These are phyloP conservation scores for Polyporus arcularius DNA, from an alignment of 768 basidiomycete species.

Conservation along the genomic window DNA sequence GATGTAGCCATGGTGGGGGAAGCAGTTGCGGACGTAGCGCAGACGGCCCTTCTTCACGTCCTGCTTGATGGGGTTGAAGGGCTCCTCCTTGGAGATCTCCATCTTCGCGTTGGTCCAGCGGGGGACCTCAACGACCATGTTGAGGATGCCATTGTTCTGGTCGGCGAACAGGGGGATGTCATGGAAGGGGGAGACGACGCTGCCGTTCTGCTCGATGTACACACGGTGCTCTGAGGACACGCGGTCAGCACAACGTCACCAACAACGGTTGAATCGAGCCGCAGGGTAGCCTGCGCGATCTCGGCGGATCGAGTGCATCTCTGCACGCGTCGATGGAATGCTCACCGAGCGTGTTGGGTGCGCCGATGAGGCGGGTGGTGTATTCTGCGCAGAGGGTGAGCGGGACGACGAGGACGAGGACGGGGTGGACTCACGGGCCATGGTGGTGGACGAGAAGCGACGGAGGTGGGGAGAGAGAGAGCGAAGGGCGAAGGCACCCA, in stretches of 20 bases:
- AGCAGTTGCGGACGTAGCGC: slow-evolving; percentile 98
- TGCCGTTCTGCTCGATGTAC: slow-evolving; percentile 88
- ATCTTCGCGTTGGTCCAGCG: slow-evolving; percentile 99
- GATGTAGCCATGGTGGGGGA: slow-evolving; percentile 99
- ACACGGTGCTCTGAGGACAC: slow-evolving; percentile 83
- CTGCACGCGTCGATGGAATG: slow-evolving; percentile 18
- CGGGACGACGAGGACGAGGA: slow-evolving; percentile 14
- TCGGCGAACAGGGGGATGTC: slow-evolving; percentile 99
- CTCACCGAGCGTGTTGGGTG: slow-evolving; percentile 92
- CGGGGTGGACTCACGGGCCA: slow-evolving; percentile 52
- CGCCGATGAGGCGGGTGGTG: slow-evolving; percentile 77
- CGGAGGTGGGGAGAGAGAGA: slow-evolving; percentile 68
- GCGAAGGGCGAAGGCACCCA: slow-evolving; percentile 32
- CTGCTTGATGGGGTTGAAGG: slow-evolving; percentile 99
- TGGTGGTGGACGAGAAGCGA: slow-evolving; percentile 51
- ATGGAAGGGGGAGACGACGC: slow-evolving; percentile 85
- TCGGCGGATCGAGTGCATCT: slow-evolving; percentile 22
- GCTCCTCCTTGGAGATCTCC: slow-evolving; percentile 98
- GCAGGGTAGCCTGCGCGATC: slow-evolving; percentile 11
- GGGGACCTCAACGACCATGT: slow-evolving; percentile 98
- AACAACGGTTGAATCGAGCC: background rate
- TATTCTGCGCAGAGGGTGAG: slow-evolving; percentile 49
- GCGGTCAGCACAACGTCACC: background rate
- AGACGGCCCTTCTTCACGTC: slow-evolving; percentile 96
- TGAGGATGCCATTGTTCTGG: slow-evolving; percentile 91